Evolutionary conservation across 108 stramenopile species (phyloP).

Genomic region (Fistulifera solaris): DNA sequence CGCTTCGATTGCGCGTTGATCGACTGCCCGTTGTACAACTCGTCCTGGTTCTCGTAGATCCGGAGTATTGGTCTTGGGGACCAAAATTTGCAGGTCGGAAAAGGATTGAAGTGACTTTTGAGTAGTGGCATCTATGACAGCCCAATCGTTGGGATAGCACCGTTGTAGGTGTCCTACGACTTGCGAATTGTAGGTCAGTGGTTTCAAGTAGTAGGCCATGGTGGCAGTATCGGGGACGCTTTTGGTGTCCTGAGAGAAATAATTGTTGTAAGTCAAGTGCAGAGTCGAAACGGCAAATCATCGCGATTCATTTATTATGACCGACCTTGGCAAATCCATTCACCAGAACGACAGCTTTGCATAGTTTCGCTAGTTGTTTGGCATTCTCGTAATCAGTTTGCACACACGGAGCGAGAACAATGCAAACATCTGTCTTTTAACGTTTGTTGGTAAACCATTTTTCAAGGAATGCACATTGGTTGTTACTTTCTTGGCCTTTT

Average conservation of each 20-base stretch:
- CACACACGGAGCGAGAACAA: slow-evolving; percentile 48
- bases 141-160: slow-evolving; percentile 48
- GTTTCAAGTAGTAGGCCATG: slow-evolving; percentile 71
- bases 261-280: too few relatives aligned
- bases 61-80: slow-evolving; percentile 56
- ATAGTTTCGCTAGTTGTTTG: slow-evolving; percentile 24
- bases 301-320: background rate
- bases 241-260: slow-evolving; percentile 9
- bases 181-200: slow-evolving; percentile 76
- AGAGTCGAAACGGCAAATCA: slow-evolving; percentile 14
- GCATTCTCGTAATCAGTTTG: slow-evolving; percentile 47
- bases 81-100: slow-evolving; percentile 47
- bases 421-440: slow-evolving; percentile 24
- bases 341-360: slow-evolving; percentile 36
- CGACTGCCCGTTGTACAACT: slow-evolving; percentile 54
- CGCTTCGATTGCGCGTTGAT: slow-evolving; percentile 47
- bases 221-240: slow-evolving; percentile 43
- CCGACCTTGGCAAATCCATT: slow-evolving; percentile 63
- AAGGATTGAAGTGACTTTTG: slow-evolving; percentile 32
- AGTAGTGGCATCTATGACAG: slow-evolving; percentile 36
- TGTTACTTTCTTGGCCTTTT: slow-evolving; percentile 32
- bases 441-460: slow-evolving; percentile 19
- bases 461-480: slow-evolving; percentile 10
- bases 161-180: slow-evolving; percentile 56
- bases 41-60: slow-evolving; percentile 49